A percentile compares a stretch with the other conserved stretches of the same genome.
These are phyloP conservation scores for Trametes elegans DNA, from an alignment of 768 basidiomycete genomes.

Conservation along the genomic window DNA sequence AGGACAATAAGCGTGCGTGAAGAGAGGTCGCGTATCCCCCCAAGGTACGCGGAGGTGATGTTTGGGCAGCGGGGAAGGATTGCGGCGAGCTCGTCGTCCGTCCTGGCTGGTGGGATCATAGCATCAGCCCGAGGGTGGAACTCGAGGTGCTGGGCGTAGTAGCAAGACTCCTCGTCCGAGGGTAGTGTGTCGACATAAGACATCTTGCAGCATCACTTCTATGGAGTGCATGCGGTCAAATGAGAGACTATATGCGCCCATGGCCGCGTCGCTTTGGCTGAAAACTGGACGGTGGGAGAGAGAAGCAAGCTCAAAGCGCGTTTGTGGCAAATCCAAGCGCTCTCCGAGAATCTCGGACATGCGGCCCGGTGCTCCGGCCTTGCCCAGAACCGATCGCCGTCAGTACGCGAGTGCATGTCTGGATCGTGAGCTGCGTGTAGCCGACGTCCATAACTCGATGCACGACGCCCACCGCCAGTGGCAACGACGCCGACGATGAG, in stretches of 20 bases:
- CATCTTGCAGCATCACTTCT: slow-evolving; percentile 32
- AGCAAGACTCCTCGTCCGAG: slow-evolving; percentile 52
- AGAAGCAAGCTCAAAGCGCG: not conserved
- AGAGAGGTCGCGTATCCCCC: slow-evolving; percentile 61
- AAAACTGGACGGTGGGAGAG: not conserved
- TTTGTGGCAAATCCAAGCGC: not conserved
- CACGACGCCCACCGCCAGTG: not conserved
- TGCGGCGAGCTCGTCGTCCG: slow-evolving; percentile 57
- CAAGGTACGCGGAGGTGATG: slow-evolving; percentile 66
- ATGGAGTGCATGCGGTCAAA: not conserved
- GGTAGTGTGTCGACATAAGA: slow-evolving; percentile 61
- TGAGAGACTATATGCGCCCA: not conserved
- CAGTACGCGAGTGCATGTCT: not conserved
- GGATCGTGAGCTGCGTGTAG: not conserved
- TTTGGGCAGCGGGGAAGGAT: slow-evolving; percentile 60
- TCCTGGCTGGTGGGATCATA: slow-evolving; percentile 32
- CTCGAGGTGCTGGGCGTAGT: slow-evolving; percentile 57
- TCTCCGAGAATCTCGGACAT: not conserved
- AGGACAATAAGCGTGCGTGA: slow-evolving; percentile 69
- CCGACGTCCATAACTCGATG: not conserved
- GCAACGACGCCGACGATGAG: slow-evolving; percentile 14
- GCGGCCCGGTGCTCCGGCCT: not conserved
- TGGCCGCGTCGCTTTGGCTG: not conserved
- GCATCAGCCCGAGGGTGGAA: slow-evolving; percentile 40
- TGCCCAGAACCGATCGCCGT: not conserved